These are phyloP conservation scores for Hypoxylon sp. DNA, from an alignment of 2,329 filamentous ascomycete species.

Conservation along the genomic window DNA sequence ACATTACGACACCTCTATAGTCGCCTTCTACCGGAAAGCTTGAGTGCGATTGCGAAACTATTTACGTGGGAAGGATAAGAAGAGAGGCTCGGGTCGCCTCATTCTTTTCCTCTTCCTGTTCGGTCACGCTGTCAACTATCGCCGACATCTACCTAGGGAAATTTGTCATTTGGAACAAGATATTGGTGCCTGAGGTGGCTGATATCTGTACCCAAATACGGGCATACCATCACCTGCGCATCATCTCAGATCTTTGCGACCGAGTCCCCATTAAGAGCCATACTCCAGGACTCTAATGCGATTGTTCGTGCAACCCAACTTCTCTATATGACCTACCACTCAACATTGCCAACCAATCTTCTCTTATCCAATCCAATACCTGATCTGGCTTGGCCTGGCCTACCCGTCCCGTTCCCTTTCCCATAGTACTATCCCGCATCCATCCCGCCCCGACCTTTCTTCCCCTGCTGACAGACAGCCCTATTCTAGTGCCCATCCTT, in stretches of 20 bases:
- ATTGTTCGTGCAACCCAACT: conserved; percentile 45
- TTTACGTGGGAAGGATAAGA: conserved; percentile 4
- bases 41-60: conserved; percentile 24
- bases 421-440: conserved; percentile 35
- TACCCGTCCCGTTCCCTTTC: conserved; percentile 33
- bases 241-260: conserved; percentile 43
- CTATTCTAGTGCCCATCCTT: conserved; percentile 46
- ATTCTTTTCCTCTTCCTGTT: conserved; percentile 20
- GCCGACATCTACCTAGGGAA: conserved; percentile 9
- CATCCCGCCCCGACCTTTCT: conserved; percentile 38
- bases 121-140: conserved; percentile 27
- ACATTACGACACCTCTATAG: conserved; percentile 17
- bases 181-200: conserved; percentile 39
- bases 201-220: conserved; percentile 34
- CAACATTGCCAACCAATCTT: conserved; percentile 33
- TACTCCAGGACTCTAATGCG: conserved; percentile 30
- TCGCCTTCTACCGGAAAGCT: conserved; percentile 18
- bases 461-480: conserved; percentile 49
- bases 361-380: conserved; percentile 25
- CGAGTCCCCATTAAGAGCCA: conserved; percentile 32
- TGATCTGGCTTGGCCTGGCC: conserved; percentile 21
- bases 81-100: conserved; percentile 28
- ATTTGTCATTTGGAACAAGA: conserved; percentile 13
- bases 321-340: conserved; percentile 23
- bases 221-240: conserved; percentile 32